Base-by-base conservation (phyloP, 2,329 filamentous ascomycete species). In the Fusarium pseudocircinatum region DNA sequence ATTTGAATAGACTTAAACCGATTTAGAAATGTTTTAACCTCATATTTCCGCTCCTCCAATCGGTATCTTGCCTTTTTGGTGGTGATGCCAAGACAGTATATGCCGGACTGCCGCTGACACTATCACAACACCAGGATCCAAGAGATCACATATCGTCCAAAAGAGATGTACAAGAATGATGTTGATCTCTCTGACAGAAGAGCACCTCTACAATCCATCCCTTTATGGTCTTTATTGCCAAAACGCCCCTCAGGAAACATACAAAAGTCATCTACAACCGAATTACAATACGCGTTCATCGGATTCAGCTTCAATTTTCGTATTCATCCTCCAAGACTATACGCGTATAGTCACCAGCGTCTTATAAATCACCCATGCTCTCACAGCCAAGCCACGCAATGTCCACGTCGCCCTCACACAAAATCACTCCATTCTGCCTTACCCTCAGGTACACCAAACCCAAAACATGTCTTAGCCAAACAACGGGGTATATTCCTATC, bases 401-500 rank as follows among this genome's bases (percentile, higher is more conserved):
- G 28, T 52, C 24, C 22, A 47, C 39, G 36, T 34, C 22, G 64
- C 22, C 34, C 24, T 37, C 16, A 36, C 10, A 26, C 26, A 12
- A 15, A 28, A 26, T 6, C 34, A 26, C 36, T 43, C 28, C 30
- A 60, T 28, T 63, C 47, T 52, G 46, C 49, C 39, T 69, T 68
- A 28, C 39, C 40, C 47, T 43, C n/a, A 52, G 46, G 28, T 37
- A 60, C 37, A 30, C 40, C 56, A 69, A 42, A 12, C 6, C n/a
- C 20, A 30, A 28, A 39, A 20, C 32, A 52, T 7, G 9, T 39
- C 16, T 26, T 30, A 26, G 34, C 30, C 53, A 63, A 72, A 61
- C 16, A 64, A 60, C 42, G 65, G 75, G 77, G 78, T 79, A 78
- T 78, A 77, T 79, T 71, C 62, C 49, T 63, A 56, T 72, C 74